Evolutionary conservation across 2,329 filamentous ascomycete species (phyloP).

Genomic region (Fusarium pseudocircinatum): DNA sequence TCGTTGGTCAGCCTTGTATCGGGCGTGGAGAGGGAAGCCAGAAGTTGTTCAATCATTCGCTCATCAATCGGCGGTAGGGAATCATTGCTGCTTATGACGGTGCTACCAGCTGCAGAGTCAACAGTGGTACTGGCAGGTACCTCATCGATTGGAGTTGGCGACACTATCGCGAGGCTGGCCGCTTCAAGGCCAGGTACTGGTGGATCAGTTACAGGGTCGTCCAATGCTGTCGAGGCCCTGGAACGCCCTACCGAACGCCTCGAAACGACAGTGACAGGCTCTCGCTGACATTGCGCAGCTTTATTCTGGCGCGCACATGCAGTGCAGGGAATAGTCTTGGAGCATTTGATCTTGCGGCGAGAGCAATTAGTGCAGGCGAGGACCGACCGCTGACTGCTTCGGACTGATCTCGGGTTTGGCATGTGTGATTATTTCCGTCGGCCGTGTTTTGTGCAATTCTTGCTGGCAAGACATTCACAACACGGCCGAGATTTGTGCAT

Average conservation of each 20-base stretch:
- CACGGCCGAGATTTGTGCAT: background rate
- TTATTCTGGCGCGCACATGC: background rate
- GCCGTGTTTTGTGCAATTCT: background rate
- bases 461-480: background rate
- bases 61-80: background rate
- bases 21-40: background rate
- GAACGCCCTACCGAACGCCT: background rate
- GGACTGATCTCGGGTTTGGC: background rate
- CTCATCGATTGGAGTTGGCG: rapidly evolving
- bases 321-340: background rate
- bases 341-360: background rate
- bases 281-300: background rate
- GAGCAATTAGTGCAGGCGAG: background rate
- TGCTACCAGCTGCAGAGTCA: background rate
- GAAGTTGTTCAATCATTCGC: background rate
- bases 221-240: background rate
- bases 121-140: background rate
- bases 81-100: rapidly evolving
- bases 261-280: background rate
- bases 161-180: rapidly evolving
- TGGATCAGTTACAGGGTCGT: background rate
- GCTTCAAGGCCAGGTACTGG: background rate
- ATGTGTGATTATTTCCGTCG: background rate
- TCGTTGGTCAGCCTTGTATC: background rate
- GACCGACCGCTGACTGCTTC: background rate